These are phyloP conservation scores for Plasmodium inui DNA, from an alignment of 169 alveolate species.

Conservation along the genomic window DNA sequence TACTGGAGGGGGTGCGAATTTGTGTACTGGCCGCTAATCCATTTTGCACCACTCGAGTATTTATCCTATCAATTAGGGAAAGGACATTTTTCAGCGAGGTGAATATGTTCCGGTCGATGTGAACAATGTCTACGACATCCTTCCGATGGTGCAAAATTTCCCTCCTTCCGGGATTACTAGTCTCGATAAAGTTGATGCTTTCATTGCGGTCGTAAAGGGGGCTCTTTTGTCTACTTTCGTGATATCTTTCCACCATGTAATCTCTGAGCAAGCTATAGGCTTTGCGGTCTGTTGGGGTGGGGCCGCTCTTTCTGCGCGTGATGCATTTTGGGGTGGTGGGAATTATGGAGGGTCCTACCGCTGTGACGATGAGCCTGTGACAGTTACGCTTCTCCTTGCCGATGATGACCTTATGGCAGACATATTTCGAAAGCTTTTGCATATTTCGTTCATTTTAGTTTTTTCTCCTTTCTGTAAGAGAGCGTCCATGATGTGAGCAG, in stretches of 20 bases:
- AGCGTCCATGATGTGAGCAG: neutral
- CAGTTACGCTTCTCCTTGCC: neutral
- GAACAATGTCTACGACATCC: neutral
- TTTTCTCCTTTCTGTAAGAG: constrained; percentile 5
- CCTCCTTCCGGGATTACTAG: neutral
- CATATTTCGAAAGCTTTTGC: constrained; percentile 65
- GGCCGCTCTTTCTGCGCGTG: neutral
- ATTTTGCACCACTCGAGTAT: neutral
- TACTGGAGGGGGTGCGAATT: neutral
- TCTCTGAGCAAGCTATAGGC: neutral
- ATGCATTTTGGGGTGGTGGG: neutral
- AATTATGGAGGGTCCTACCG: neutral
- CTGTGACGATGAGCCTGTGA: neutral
- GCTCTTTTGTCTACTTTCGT: neutral
- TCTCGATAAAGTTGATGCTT: neutral
- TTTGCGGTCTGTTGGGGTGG: neutral
- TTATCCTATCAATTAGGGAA: constrained; percentile 22
- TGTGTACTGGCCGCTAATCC: neutral
- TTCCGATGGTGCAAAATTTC: neutral
- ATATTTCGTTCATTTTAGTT: constrained; percentile 65
- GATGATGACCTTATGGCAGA: constrained; percentile 13
- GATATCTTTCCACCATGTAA: neutral
- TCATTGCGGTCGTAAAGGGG: neutral
- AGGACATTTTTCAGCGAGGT: constrained; percentile 15
- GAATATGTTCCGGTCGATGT: neutral